phyloP scores from a whole-genome alignment of 306 rosid genomes.

The Cercis canadensis region DNA sequence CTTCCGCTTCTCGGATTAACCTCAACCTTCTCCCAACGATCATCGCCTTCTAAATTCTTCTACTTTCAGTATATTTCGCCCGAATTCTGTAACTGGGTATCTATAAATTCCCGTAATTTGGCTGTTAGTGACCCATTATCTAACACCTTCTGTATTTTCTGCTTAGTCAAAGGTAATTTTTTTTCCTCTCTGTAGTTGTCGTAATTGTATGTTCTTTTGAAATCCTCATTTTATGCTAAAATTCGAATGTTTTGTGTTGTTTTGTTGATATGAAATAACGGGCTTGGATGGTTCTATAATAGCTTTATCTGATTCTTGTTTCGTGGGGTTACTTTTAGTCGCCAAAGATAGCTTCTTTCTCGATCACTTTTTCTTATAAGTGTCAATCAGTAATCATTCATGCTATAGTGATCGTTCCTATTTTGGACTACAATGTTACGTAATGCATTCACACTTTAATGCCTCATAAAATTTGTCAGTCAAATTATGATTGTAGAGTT shows the following conservation, averaged over 20 bases:
- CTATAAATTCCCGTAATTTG: slow-evolving; percentile 34
- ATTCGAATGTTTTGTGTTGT: background rate
- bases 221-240: no score
- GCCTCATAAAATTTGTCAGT: background rate
- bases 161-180: slow-evolving; percentile 39
- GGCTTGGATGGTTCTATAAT: slow-evolving; percentile 17
- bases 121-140: slow-evolving; percentile 10
- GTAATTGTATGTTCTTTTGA: background rate
- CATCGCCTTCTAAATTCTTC: slow-evolving; percentile 22
- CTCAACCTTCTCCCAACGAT: no score
- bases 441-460: slow-evolving; percentile 10
- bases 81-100: slow-evolving; percentile 15
- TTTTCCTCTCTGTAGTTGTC: background rate
- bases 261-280: background rate
- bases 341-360: slow-evolving; percentile 29
- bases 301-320: background rate
- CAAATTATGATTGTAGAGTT: background rate
- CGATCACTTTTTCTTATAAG: slow-evolving; percentile 1
- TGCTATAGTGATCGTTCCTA: slow-evolving; percentile 8
- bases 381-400: background rate
- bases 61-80: slow-evolving; percentile 9
- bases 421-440: background rate
- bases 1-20: no score
- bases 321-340: slow-evolving; percentile 18
- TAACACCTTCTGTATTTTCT: slow-evolving; percentile 18